Percentiles rank a stretch among this genome's conserved stretches.
These are phyloP conservation scores for Lasiosphaeris hirsuta DNA, from an alignment of 495 filamentous ascomycete genomes.

Conservation along the genomic window DNA sequence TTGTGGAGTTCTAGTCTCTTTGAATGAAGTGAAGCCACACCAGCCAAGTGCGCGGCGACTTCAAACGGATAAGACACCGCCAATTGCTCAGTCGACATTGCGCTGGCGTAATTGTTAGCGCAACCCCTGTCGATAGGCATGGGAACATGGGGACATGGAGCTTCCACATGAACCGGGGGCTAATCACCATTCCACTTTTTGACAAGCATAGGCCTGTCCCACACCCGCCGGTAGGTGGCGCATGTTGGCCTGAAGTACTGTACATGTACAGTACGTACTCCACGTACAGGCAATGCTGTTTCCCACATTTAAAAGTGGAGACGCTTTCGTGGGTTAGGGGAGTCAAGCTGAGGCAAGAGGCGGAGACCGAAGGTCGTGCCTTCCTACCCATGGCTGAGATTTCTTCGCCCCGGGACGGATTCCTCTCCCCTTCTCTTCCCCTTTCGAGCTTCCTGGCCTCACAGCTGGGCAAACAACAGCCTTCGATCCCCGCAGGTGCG, in stretches of 20 bases:
- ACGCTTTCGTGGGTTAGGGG: conserved; percentile 16
- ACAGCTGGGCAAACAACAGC: not conserved
- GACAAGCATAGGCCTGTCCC: conserved; percentile 13
- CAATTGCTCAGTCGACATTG: not conserved
- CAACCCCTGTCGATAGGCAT: conserved; percentile 8
- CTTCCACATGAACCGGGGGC: conserved; percentile 15
- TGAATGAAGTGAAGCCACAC: too few species aligned
- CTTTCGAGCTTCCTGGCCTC: conserved; percentile 21
- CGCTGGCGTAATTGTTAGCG: conserved; percentile 7
- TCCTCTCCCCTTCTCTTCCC: conserved; percentile 23
- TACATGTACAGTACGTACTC: conserved; percentile 3
- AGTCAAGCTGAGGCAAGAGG: conserved; percentile 14
- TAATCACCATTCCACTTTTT: conserved; percentile 14
- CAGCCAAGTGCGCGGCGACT: too few species aligned
- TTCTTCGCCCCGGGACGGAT: conserved; percentile 30
- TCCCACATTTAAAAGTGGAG: conserved; percentile 4
- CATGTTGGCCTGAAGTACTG: conserved; percentile 4
- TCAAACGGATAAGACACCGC: too few species aligned
- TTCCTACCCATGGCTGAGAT: conserved; percentile 20
- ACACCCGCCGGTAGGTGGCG: conserved; percentile 14
- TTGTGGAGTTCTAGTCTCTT: too few species aligned
- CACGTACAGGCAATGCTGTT: not conserved
- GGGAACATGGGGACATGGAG: not conserved
- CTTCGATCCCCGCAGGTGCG: not conserved
- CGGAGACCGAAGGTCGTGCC: conserved; percentile 4